A percentile compares a stretch with the other conserved stretches of the same genome.
These are phyloP conservation scores for Penicillium flavigenum DNA, from an alignment of 495 filamentous ascomycete genomes.

Conservation along the genomic window DNA sequence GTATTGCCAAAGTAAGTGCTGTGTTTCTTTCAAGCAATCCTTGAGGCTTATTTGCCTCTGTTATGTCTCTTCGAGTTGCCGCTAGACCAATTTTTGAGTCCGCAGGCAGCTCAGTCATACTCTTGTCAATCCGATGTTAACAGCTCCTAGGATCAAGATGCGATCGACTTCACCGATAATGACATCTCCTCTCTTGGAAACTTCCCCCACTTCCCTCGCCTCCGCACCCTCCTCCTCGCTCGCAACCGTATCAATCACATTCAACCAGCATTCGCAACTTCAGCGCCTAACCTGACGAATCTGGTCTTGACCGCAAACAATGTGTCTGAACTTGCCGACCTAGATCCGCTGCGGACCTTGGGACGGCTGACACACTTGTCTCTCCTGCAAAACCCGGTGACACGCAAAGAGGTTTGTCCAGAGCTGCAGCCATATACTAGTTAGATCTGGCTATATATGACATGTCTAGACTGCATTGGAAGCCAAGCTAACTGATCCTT, in stretches of 20 bases:
- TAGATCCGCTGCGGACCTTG: slow-evolving; percentile 78
- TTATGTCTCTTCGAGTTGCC: background rate
- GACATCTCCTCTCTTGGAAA: slow-evolving; percentile 86
- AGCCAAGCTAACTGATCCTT: slow-evolving; percentile 9
- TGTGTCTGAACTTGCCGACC: slow-evolving; percentile 75
- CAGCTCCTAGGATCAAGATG: slow-evolving; percentile 68
- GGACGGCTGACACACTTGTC: slow-evolving; percentile 71
- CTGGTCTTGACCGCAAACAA: slow-evolving; percentile 78
- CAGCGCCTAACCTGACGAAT: slow-evolving; percentile 73
- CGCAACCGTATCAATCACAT: slow-evolving; percentile 83
- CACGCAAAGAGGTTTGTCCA: slow-evolving; percentile 79
- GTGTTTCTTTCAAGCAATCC: background rate
- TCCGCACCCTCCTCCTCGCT: slow-evolving; percentile 82
- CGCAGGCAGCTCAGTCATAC: background rate
- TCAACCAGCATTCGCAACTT: slow-evolving; percentile 67
- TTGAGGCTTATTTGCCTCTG: background rate
- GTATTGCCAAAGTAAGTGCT: slow-evolving; percentile 76
- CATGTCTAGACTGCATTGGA: background rate
- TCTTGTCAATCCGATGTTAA: slow-evolving; percentile 13
- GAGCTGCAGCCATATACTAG: background rate
- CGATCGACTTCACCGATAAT: slow-evolving; percentile 98
- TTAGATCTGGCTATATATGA: background rate
- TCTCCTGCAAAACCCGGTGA: slow-evolving; percentile 83
- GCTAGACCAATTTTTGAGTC: background rate
- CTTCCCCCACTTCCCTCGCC: slow-evolving; percentile 88